These are phyloP conservation scores for Lipomyces sp. DNA, from an alignment of 805 yeast genomes.

Conservation along the genomic window DNA sequence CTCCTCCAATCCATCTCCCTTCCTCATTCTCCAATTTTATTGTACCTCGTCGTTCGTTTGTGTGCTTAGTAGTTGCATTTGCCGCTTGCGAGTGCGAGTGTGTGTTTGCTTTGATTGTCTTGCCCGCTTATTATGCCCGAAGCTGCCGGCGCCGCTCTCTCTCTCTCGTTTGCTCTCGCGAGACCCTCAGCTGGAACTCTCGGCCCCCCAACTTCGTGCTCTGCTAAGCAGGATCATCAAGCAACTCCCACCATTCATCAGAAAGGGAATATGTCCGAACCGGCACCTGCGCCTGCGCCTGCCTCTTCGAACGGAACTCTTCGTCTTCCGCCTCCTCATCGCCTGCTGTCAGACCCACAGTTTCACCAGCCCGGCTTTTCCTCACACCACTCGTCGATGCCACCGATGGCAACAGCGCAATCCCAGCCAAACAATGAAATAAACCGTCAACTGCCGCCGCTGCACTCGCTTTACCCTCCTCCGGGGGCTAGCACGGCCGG, in stretches of 20 bases:
- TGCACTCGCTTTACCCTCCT: slow-evolving; percentile 18
- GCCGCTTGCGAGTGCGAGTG: no score
- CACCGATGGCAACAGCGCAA: slow-evolving; percentile 6
- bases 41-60: not conserved
- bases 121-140: not conserved
- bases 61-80: not conserved
- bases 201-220: not conserved
- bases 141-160: slow-evolving; percentile 8
- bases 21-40: not conserved
- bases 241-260: not conserved
- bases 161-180: slow-evolving; percentile 3
- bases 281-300: not conserved
- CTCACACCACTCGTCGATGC: slow-evolving; percentile 6
- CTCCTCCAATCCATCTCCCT: slow-evolving; percentile 1
- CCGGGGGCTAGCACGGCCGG: slow-evolving; percentile 8
- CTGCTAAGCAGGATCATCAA: not conserved
- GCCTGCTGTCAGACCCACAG: slow-evolving; percentile 7
- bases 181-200: not conserved
- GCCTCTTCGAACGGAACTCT: slow-evolving; percentile 14
- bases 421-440: not conserved
- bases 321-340: slow-evolving; percentile 16
- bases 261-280: not conserved
- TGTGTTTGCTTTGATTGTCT: not conserved
- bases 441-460: slow-evolving; percentile 21
- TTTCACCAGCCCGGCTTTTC: slow-evolving; percentile 16